These are phyloP conservation scores for Rhodotorula babjevae DNA, from an alignment of 768 basidiomycete genomes.

Conservation along the genomic window DNA sequence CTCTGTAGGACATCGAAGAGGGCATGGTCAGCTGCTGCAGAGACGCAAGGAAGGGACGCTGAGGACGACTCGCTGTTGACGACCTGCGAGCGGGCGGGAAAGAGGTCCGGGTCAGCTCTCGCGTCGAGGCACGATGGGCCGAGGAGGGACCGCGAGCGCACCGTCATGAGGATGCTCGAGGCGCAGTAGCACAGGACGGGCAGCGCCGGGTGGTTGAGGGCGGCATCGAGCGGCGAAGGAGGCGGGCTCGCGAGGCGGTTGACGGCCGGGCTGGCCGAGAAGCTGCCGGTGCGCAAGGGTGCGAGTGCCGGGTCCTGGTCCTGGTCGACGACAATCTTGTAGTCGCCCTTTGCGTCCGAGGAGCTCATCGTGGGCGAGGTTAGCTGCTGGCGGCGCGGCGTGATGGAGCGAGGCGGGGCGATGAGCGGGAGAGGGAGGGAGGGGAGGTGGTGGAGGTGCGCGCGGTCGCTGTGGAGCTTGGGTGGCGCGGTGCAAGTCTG, in stretches of 20 bases:
- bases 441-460: neutral
- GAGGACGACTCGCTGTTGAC: conserved; percentile 7
- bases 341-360: conserved; percentile 24
- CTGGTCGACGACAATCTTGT: conserved; percentile 33
- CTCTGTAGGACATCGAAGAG: conserved; percentile 49
- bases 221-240: neutral
- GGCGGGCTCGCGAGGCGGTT: neutral
- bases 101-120: neutral
- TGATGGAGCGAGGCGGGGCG: neutral
- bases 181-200: conserved; percentile 84
- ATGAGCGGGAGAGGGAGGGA: neutral
- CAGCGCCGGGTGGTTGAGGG: conserved; percentile 46
- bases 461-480: neutral
- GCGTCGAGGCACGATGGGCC: neutral
- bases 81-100: neutral
- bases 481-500: too few species aligned
- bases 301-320: conserved; percentile 9
- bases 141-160: conserved; percentile 43
- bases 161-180: conserved; percentile 92
- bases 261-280: neutral
- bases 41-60: neutral
- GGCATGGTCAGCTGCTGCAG: neutral
- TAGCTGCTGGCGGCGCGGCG: neutral
- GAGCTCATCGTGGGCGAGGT: neutral
- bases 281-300: neutral